Base-by-base conservation (phyloP, 371 early-diverging fungal species). In the Cokeromyces recurvatus region DNA sequence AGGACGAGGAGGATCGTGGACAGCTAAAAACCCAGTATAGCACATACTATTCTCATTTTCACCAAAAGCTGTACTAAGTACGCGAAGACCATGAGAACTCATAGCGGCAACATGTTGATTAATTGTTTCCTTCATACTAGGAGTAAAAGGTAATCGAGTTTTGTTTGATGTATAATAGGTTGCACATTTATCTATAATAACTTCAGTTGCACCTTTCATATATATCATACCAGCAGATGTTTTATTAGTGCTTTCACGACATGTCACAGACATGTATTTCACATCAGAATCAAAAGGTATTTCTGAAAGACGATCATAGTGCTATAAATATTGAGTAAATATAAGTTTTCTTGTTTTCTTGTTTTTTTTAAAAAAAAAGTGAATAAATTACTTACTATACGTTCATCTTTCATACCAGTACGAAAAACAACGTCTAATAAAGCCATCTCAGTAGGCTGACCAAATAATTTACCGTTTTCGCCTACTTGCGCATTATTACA, bases 231-330 rank as follows among this genome's bases (percentile, higher is more conserved):
- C 48, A 15, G 24, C 22, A 24, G 40, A 25, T 10, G 68, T 43
- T 0, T 54, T 62, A 17, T 74, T 68, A 25, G 64, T 31, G 32
- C 65, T 52, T 44, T 64, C 57, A 44, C 59, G 60, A 54, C 79
- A 84, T 20, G 66, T 62, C 15, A 90, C 88, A 43, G 77, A 71
- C 97, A 96, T 97, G 58, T 59, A 86, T 75, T 97, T 97, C 40
- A 78, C 75, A n/a, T 94, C 95, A 4, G 91, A 88, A 57, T 79
- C 87, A 65, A 97, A 97, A 3, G 98, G 92, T 27, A 77, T 63
- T 70, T 94, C 95, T 0, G 80, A 65, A 10, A 89, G 48, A 12
- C 92, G 78, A 43, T 78, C 72, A 45, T 65, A 79, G 14, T 52
- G 35, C 79, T 79, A 66, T 7, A 12, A 11, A n/a, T 5, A 38